A percentile compares a stretch with the other conserved stretches of the same genome.
phyloP scores from a whole-genome alignment of 2,329 filamentous ascomycete species.

The Aspergillus sp. region DNA sequence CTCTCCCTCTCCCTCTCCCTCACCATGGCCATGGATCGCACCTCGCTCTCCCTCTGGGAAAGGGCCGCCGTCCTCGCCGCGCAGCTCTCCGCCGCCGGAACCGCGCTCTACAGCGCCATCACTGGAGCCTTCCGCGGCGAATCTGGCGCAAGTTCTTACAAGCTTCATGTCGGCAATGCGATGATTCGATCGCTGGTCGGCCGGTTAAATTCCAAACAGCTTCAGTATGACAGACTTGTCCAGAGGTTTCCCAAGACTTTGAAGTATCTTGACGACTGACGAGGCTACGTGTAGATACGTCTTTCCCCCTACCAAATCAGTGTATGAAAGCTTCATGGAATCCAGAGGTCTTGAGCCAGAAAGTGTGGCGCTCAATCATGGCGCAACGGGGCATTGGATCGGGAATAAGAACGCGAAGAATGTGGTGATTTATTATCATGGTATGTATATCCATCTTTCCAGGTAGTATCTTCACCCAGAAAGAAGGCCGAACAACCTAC shows the following conservation, averaged over 20 bases:
- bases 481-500: not conserved
- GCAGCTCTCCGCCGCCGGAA: conserved; percentile 25
- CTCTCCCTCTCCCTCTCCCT: not conserved
- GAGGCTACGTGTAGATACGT: conserved; percentile 21
- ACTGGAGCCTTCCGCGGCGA: conserved; percentile 41
- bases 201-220: conserved; percentile 28
- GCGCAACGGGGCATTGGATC: conserved; percentile 38
- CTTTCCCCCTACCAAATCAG: conserved; percentile 21
- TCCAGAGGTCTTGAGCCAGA: conserved; percentile 27
- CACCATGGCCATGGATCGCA: conserved; percentile 13
- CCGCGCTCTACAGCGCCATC: conserved; percentile 30
- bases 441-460: conserved; percentile 19
- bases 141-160: conserved; percentile 34
- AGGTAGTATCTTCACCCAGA: too few species aligned
- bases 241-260: not conserved
- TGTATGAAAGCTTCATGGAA: conserved; percentile 28
- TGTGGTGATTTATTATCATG: conserved; percentile 40
- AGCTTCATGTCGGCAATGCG: conserved; percentile 34
- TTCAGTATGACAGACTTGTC: conserved; percentile 28
- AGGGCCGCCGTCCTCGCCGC: conserved; percentile 32
- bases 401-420: conserved; percentile 40
- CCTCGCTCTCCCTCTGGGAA: conserved; percentile 34
- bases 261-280: not conserved
- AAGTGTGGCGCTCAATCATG: conserved; percentile 31
- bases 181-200: conserved; percentile 28